Conservation (phyloP, 2,329 filamentous ascomycete genomes). For the Fusarium penzigii region DNA sequence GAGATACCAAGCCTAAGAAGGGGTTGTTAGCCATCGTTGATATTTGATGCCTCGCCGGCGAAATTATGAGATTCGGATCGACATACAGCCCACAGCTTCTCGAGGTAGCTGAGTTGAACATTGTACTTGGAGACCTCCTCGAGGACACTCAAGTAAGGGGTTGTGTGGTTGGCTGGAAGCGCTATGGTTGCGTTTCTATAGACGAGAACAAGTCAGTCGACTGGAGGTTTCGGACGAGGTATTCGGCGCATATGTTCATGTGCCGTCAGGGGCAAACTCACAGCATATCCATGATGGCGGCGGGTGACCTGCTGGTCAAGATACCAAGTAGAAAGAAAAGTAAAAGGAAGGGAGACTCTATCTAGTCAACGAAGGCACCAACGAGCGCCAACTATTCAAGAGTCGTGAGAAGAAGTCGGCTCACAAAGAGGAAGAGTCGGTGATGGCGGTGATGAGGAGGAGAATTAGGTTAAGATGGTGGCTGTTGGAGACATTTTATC, state of each 20-base stretch:
- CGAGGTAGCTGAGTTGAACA: slow-evolving; percentile 80
- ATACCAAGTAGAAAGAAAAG: slow-evolving; percentile 1
- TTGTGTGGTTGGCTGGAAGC: slow-evolving; percentile 46
- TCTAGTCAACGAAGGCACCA: slow-evolving; percentile 14
- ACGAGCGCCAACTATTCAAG: slow-evolving; percentile 21
- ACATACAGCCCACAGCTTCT: slow-evolving; percentile 84
- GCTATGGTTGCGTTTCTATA: slow-evolving; percentile 53
- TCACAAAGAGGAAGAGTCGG: slow-evolving; percentile 18
- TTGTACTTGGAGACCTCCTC: slow-evolving; percentile 71
- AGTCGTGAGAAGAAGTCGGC: slow-evolving; percentile 22
- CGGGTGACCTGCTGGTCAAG: slow-evolving; percentile 11
- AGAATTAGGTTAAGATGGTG: slow-evolving; percentile 15
- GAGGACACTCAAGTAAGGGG: slow-evolving; percentile 58
- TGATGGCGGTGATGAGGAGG: slow-evolving; percentile 26
- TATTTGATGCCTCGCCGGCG: slow-evolving; percentile 1
- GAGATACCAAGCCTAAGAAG: slow-evolving; percentile 78
- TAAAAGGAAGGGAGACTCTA: slow-evolving; percentile 5
- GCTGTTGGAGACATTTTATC: slow-evolving; percentile 35
- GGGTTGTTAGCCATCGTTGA: slow-evolving; percentile 17
- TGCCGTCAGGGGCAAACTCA: slow-evolving; percentile 24
- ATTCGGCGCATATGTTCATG: slow-evolving; percentile 10
- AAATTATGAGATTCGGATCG: slow-evolving; percentile 4
- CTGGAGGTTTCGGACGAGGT: background rate
- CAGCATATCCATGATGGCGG: slow-evolving; percentile 26
- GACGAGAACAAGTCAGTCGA: slow-evolving; percentile 13